These are phyloP conservation scores for Tetraselmis chui DNA, from an alignment of 139 green algal species.

Conservation along the genomic window DNA sequence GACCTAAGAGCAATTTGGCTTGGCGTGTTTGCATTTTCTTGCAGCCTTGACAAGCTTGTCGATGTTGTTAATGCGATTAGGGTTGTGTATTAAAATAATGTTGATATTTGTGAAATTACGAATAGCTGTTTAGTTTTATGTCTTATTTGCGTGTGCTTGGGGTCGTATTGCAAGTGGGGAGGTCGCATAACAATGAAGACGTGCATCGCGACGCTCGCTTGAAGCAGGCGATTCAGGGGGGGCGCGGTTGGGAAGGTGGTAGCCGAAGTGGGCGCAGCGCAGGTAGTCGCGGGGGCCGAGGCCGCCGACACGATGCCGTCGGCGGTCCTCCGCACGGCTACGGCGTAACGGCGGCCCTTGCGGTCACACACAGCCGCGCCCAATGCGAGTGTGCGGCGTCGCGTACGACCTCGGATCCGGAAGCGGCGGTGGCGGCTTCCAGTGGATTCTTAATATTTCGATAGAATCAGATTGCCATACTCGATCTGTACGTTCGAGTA, in stretches of 20 bases:
- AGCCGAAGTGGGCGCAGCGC: constrained; percentile 4
- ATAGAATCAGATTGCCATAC: no score
- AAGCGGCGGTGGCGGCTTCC: constrained; percentile 1
- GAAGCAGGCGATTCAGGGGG: constrained; percentile 26
- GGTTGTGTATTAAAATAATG: no score
- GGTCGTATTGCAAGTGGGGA: constrained; percentile 39
- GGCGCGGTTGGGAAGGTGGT: not conserved
- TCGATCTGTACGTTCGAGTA: no score
- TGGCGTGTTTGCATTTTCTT: no score
- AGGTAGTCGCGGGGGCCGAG: not conserved
- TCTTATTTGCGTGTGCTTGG: no score
- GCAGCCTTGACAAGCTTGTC: no score
- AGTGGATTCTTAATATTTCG: no score
- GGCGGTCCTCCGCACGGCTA: constrained; percentile 6
- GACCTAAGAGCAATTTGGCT: no score
- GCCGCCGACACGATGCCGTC: not conserved
- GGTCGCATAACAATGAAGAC: constrained; percentile 81
- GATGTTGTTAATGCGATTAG: no score
- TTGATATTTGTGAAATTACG: no score
- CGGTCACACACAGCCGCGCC: not conserved
- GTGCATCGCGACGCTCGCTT: constrained; percentile 49
- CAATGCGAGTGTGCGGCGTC: not conserved
- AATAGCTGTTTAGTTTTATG: no score
- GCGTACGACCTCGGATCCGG: constrained; percentile 25
- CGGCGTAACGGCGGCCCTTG: constrained; percentile 5